Conservation (phyloP, 345 rosid genomes). For the Corchorus olitorius region DNA sequence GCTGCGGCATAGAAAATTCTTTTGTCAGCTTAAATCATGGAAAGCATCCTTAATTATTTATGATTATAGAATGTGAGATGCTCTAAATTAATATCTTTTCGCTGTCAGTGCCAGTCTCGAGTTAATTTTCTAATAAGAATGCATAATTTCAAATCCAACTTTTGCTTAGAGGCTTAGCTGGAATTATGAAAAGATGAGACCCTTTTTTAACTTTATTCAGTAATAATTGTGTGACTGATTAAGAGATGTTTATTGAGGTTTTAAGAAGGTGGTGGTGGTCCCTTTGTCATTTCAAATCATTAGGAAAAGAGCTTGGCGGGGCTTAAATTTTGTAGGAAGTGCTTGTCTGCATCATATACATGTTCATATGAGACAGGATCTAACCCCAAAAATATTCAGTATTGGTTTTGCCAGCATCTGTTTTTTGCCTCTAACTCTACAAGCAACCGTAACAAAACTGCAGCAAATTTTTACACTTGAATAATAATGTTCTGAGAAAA, state of each 20-base stretch:
- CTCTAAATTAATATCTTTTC: not conserved
- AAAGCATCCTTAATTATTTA: not conserved
- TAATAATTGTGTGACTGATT: not conserved
- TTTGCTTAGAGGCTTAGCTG: not conserved
- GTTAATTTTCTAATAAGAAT: not conserved
- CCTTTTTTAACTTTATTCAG: not conserved
- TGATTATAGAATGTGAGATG: not conserved
- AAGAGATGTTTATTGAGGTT: not conserved
- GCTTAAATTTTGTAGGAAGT: not conserved
- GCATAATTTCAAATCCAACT: not conserved
- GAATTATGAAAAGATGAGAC: not conserved
- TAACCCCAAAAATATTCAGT: not conserved
- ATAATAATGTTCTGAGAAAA: too few species aligned
- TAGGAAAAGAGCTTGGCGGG: not conserved
- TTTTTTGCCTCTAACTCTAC: not conserved
- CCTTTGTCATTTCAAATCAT: not conserved
- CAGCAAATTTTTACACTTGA: too few species aligned
- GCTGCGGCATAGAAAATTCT: not conserved
- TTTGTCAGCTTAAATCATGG: conserved; percentile 19
- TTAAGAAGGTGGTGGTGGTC: not conserved
- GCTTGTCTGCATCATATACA: not conserved
- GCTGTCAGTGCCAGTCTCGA: not conserved
- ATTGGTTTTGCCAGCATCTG: not conserved
- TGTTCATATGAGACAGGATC: conserved; percentile 2
- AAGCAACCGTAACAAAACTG: not conserved